Evolutionary conservation across 345 rosid genomes (phyloP).

Genomic region (Hibiscus tridactylites): DNA sequence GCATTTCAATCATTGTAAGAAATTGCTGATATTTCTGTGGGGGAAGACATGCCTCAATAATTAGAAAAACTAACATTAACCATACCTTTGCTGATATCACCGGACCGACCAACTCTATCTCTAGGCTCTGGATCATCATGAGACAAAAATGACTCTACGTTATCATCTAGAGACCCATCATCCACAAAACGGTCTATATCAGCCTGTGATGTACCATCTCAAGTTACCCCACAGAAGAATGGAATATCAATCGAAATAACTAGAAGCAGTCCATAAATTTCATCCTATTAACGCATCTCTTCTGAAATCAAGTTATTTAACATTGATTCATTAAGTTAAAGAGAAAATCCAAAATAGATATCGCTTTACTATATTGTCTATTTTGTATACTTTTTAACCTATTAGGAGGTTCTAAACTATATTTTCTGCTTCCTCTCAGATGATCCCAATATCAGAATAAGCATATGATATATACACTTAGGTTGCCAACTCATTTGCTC

Average conservation of each 20-base stretch:
- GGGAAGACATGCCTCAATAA: neutral
- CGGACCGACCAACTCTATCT: slow-evolving; percentile 27
- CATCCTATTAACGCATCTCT: neutral
- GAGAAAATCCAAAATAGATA: neutral
- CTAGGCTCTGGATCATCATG: slow-evolving; percentile 42
- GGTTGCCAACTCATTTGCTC: neutral
- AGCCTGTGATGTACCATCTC: slow-evolving; percentile 31
- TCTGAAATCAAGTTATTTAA: neutral
- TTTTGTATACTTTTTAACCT: neutral
- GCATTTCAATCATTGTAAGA: neutral
- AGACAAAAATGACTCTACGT: slow-evolving; percentile 46
- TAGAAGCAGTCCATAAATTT: neutral
- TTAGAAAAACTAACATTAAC: neutral
- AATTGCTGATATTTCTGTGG: neutral
- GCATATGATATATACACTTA: neutral
- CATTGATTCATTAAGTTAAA: neutral
- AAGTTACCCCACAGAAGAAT: slow-evolving; percentile 14
- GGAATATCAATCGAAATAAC: neutral
- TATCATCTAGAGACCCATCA: slow-evolving; percentile 48
- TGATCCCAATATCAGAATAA: neutral
- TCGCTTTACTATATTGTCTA: neutral
- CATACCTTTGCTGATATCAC: slow-evolving; percentile 43
- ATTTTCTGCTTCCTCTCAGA: neutral
- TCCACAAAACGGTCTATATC: slow-evolving; percentile 45
- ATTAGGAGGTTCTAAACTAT: neutral